Percentiles rank a stretch among this genome's conserved stretches.
These are phyloP conservation scores for Ceratobasidium sp. DNA, from an alignment of 1,284 basidiomycete species.

Conservation along the genomic window DNA sequence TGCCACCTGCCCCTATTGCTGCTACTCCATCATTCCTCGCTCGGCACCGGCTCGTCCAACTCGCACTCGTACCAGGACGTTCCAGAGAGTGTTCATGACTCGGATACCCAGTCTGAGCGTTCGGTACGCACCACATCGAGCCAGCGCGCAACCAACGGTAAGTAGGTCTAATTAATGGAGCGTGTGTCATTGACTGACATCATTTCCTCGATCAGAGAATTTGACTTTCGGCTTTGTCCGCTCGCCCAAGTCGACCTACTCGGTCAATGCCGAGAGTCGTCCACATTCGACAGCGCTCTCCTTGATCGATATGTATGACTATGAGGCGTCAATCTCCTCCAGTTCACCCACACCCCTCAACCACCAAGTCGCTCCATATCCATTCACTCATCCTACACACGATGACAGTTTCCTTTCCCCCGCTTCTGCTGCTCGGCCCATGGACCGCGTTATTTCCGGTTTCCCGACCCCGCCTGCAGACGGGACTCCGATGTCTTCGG, in stretches of 20 bases:
- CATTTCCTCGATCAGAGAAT: constrained; percentile 10
- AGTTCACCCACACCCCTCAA: constrained; percentile 25
- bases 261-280: neutral
- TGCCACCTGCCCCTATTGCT: neutral
- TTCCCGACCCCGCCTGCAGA: constrained; percentile 19
- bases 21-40: neutral
- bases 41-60: neutral
- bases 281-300: constrained; percentile 29
- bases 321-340: constrained; percentile 18
- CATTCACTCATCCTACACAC: neutral
- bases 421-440: constrained; percentile 13
- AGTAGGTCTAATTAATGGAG: neutral
- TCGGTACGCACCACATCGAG: constrained; percentile 23
- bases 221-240: constrained; percentile 29
- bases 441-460: constrained; percentile 10
- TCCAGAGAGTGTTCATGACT: constrained; percentile 36
- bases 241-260: constrained; percentile 19
- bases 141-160: constrained; percentile 24
- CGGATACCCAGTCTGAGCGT: constrained; percentile 30
- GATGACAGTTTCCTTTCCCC: neutral
- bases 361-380: neutral
- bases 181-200: neutral
- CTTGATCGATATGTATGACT: constrained; percentile 37
- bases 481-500: constrained; percentile 7
- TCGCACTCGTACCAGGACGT: constrained; percentile 11